phyloP scores from a whole-genome alignment of 306 rosid species.

The Acacia melanoxylon region DNA sequence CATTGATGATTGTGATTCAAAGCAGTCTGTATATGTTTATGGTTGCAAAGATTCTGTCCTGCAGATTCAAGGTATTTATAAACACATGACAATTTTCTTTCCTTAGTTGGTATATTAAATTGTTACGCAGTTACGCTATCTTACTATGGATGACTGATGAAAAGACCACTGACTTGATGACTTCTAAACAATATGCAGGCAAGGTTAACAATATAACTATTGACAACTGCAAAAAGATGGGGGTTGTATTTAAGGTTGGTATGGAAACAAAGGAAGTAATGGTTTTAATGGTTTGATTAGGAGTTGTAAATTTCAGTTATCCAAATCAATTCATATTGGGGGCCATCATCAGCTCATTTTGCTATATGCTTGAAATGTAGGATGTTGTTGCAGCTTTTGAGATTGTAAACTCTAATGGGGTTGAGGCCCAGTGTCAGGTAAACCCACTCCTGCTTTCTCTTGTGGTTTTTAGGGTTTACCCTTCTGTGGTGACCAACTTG shows the following conservation, averaged over 20 bases:
- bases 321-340: constrained; percentile 30
- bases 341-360: constrained; percentile 13
- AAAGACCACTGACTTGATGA: constrained; percentile 10
- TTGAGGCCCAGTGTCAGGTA: constrained; percentile 99
- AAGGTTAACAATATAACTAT: constrained; percentile 95
- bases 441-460: background rate
- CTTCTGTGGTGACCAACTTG: constrained; percentile 8
- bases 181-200: constrained; percentile 58
- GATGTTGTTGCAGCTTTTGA: constrained; percentile 99
- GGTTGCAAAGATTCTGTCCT: constrained; percentile 98
- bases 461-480: background rate
- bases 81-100: constrained; percentile 13
- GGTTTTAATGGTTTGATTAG: background rate
- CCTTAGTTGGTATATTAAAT: background rate
- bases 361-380: constrained; percentile 46
- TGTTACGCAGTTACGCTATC: background rate
- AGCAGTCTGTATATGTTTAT: constrained; percentile 86
- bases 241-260: constrained; percentile 82
- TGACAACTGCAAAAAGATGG: constrained; percentile 93
- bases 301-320: background rate
- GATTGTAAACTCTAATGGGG: constrained; percentile 86
- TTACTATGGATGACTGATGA: constrained; percentile 22
- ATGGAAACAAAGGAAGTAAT: constrained; percentile 24
- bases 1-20: constrained; percentile 90
- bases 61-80: constrained; percentile 79